A percentile compares a stretch with the other conserved stretches of the same genome.
These are phyloP conservation scores for Crucihimalaya himalaica DNA, from an alignment of 345 rosid genomes.

Conservation along the genomic window DNA sequence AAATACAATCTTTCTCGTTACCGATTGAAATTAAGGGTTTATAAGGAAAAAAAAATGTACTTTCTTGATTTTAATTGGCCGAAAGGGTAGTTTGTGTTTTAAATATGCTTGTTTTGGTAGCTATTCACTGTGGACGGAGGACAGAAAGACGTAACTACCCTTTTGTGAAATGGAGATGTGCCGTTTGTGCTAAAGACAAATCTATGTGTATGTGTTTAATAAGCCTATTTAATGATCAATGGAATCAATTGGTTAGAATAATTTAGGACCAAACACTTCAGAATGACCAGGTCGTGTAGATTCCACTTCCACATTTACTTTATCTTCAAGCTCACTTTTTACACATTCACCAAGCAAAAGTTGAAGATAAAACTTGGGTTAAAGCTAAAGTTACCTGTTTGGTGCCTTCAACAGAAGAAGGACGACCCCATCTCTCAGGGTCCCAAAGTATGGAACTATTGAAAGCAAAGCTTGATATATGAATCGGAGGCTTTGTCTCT, in stretches of 20 bases:
- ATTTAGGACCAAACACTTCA: not conserved
- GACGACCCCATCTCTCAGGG: slow-evolving; percentile 91
- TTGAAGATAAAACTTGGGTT: not conserved
- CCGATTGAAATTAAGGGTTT: not conserved
- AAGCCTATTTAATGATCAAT: slow-evolving; percentile 3
- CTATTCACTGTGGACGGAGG: not conserved
- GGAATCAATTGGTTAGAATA: slow-evolving; percentile 11
- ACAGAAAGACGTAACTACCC: not conserved
- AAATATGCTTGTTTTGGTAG: not conserved
- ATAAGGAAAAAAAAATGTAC: not conserved
- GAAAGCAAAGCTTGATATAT: slow-evolving; percentile 68
- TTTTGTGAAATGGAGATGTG: not conserved
- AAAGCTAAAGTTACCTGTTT: slow-evolving; percentile 55
- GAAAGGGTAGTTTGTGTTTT: not conserved
- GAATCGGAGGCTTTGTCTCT: slow-evolving; percentile 50
- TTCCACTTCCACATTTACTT: not conserved
- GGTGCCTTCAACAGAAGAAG: slow-evolving; percentile 60
- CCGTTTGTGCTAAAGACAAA: not conserved
- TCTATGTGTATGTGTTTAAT: not conserved
- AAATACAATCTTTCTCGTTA: not conserved
- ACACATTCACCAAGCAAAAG: not conserved
- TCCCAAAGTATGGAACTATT: slow-evolving; percentile 88
- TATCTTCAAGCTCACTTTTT: not conserved
- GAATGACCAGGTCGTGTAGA: not conserved
- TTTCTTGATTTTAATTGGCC: not conserved